Evolutionary conservation across 2,329 filamentous ascomycete species (phyloP).

Genomic region (Neopestalotiopsis sp.): DNA sequence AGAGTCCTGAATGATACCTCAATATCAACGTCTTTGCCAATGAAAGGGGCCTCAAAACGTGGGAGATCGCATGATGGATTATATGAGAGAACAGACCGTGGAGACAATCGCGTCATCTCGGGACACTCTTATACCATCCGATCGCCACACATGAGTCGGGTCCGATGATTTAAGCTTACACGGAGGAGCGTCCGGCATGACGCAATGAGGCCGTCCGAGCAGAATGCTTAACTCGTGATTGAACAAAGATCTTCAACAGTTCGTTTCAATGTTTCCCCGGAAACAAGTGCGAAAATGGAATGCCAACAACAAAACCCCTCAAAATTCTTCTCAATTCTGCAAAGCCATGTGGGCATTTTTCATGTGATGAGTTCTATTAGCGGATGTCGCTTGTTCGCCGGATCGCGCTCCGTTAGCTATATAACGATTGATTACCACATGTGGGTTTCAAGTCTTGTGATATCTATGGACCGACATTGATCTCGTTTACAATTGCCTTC

Average conservation of each 20-base stretch:
- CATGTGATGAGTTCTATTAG: not conserved
- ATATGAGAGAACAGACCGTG: not conserved
- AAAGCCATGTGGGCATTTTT: not conserved
- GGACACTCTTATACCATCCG: conserved; percentile 8
- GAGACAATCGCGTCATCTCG: conserved; percentile 12
- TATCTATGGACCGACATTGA: not conserved
- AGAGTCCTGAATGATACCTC: conserved; percentile 10
- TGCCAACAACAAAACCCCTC: not conserved
- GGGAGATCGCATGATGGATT: not conserved
- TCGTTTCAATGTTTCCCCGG: not conserved
- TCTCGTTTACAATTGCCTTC: not conserved
- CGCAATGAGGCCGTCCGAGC: not conserved
- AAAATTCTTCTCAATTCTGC: not conserved
- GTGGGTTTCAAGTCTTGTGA: not conserved
- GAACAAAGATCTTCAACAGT: not conserved
- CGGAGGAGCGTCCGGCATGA: not conserved
- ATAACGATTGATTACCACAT: not conserved
- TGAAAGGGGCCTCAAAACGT: not conserved
- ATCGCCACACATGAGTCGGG: not conserved
- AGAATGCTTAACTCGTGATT: not conserved
- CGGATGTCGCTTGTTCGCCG: not conserved
- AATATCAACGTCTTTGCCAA: not conserved
- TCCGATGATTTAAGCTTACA: conserved; percentile 13
- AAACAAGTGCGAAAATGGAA: not conserved
- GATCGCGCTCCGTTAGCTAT: not conserved